Percentiles rank a stretch among this genome's conserved stretches.
Conservation (phyloP, 495 filamentous ascomycete species). For the Aspergillus ellipticus region DNA sequence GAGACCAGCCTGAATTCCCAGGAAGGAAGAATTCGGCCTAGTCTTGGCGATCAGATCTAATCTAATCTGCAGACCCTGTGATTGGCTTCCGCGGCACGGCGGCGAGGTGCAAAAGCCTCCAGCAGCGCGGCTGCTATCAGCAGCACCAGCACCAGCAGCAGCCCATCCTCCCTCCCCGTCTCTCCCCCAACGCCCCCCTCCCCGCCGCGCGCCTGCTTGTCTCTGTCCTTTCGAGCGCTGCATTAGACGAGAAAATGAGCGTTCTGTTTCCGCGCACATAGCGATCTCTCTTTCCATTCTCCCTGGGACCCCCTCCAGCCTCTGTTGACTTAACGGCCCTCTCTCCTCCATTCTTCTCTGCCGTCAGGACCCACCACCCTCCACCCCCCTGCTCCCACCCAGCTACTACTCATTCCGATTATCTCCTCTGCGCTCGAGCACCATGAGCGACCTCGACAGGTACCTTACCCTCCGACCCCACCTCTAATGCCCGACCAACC, state of each 20-base stretch:
- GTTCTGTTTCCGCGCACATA: slow-evolving; percentile 19
- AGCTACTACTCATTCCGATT: slow-evolving; percentile 3
- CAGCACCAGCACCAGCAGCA: background rate
- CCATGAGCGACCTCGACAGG: slow-evolving; percentile 86
- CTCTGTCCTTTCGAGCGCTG: background rate
- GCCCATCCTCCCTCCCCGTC: slow-evolving; percentile 6
- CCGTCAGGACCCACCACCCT: slow-evolving; percentile 17
- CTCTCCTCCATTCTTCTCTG: slow-evolving; percentile 5
- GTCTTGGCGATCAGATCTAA: slow-evolving; percentile 39
- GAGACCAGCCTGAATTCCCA: background rate
- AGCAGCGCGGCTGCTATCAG: background rate
- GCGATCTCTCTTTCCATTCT: slow-evolving; percentile 12
- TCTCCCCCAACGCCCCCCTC: background rate
- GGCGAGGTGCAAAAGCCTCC: background rate
- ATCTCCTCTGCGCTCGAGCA: slow-evolving; percentile 22
- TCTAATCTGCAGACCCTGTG: slow-evolving; percentile 37
- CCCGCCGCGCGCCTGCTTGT: background rate
- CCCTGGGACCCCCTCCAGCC: slow-evolving; percentile 1
- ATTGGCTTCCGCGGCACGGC: slow-evolving; percentile 27
- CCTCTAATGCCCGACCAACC: background rate
- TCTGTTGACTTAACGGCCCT: background rate
- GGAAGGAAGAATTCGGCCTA: slow-evolving; percentile 18
- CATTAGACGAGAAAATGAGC: slow-evolving; percentile 21
- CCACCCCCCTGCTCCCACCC: slow-evolving; percentile 10
- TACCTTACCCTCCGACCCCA: slow-evolving; percentile 29